A percentile compares a stretch with the other conserved stretches of the same genome.
phyloP scores from a whole-genome alignment of 2,329 filamentous ascomycete species.

The Verticillium longisporum region DNA sequence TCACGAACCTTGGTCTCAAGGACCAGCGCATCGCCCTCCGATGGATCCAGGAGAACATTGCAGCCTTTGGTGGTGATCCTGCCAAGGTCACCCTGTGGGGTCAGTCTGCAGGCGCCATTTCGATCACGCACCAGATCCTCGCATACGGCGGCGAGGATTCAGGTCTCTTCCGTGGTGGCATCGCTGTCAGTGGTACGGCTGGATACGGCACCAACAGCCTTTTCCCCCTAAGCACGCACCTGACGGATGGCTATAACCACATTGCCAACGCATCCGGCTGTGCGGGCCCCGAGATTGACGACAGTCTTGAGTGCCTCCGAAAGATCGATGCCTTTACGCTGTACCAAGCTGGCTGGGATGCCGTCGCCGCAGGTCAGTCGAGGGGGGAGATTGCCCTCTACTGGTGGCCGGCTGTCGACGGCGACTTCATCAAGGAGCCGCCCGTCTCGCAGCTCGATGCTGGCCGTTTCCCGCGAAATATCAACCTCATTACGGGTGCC shows the following conservation, averaged over 20 bases:
- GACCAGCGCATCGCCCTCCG: slow-evolving; percentile 44
- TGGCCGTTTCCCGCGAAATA: not conserved
- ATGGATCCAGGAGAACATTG: slow-evolving; percentile 50
- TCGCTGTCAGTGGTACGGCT: slow-evolving; percentile 3
- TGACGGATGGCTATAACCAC: not conserved
- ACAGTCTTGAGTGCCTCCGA: slow-evolving; percentile 5
- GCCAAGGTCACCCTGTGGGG: slow-evolving; percentile 42
- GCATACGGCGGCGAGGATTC: slow-evolving; percentile 5
- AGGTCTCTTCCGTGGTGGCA: slow-evolving; percentile 5
- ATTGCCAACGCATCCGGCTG: slow-evolving; percentile 3
- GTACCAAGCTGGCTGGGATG: not conserved
- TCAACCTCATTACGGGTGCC: slow-evolving; percentile 2
- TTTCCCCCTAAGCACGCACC: not conserved
- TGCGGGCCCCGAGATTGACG: not conserved
- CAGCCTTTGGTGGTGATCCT: slow-evolving; percentile 44
- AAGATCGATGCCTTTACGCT: not conserved
- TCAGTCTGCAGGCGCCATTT: slow-evolving; percentile 31
- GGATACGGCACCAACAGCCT: not conserved
- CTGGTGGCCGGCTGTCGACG: slow-evolving; percentile 5
- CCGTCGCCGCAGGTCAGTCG: not conserved
- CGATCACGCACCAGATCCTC: slow-evolving; percentile 5
- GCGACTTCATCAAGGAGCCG: slow-evolving; percentile 1
- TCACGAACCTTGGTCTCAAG: slow-evolving; percentile 46
- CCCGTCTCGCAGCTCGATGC: slow-evolving; percentile 2
- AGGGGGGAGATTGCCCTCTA: not conserved